phyloP scores from a whole-genome alignment of 2,329 filamentous ascomycete species.

The Dothistroma pini region DNA sequence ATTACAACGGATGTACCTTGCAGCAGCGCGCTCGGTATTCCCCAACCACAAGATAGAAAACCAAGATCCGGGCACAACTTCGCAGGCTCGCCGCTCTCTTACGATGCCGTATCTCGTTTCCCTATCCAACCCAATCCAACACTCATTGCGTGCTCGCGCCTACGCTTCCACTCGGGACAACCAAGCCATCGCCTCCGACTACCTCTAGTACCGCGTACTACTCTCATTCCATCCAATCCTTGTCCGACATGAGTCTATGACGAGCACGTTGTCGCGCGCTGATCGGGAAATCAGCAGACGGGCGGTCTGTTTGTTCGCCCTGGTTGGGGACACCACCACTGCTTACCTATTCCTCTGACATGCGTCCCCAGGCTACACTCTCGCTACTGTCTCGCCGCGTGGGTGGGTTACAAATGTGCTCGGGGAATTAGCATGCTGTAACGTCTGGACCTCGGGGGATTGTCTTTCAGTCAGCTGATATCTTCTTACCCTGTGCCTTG shows the following conservation, averaged over 20 bases:
- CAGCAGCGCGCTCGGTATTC: neutral
- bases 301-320: neutral
- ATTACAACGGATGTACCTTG: neutral
- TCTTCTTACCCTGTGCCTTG: neutral
- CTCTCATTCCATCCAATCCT: neutral
- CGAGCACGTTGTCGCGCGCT: constrained; percentile 14
- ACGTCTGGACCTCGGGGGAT: neutral
- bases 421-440: neutral
- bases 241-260: constrained; percentile 15
- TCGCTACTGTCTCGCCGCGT: neutral
- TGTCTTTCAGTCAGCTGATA: neutral
- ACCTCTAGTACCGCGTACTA: neutral
- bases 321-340: neutral
- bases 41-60: neutral
- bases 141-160: neutral
- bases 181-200: neutral
- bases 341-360: neutral
- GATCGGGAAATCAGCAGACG: constrained; percentile 7
- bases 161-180: neutral
- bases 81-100: neutral
- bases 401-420: neutral
- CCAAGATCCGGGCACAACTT: neutral
- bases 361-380: too few relatives aligned
- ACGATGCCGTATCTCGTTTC: neutral
- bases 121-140: neutral